Evolutionary conservation across 257 asterid species (phyloP).

Genomic region (Ajuga chamaepitys): DNA sequence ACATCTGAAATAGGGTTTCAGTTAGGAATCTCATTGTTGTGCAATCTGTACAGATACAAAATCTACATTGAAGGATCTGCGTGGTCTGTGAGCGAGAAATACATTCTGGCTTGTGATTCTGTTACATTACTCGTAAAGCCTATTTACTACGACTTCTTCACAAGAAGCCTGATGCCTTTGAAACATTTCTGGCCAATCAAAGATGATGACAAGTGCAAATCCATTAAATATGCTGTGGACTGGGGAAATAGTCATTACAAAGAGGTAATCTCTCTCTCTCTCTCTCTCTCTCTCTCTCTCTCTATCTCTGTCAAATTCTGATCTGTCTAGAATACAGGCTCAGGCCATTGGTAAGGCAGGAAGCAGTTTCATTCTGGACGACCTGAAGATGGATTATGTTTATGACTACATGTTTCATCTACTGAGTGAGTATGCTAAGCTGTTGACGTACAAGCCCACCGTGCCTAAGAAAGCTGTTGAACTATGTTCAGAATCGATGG

Average conservation of each 20-base stretch:
- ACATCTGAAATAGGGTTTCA: neutral
- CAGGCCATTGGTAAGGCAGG: conserved; percentile 60
- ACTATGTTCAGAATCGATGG: conserved; percentile 65
- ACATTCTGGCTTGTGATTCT: conserved; percentile 86
- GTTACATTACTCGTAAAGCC: conserved; percentile 54
- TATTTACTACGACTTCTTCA: conserved; percentile 68
- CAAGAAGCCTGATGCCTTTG: conserved; percentile 72
- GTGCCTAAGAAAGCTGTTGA: conserved; percentile 48
- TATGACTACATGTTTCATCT: conserved; percentile 91
- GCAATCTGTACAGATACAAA: conserved; percentile 46
- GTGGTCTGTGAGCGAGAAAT: conserved; percentile 96
- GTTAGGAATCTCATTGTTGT: neutral
- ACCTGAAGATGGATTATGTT: conserved; percentile 55
- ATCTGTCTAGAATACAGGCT: conserved; percentile 35
- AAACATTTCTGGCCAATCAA: conserved; percentile 87
- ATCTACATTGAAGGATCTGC: conserved; percentile 86
- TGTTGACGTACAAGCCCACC: conserved; percentile 59
- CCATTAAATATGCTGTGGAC: conserved; percentile 75
- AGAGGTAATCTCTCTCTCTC: conserved; percentile 19
- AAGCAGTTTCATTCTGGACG: conserved; percentile 45
- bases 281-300: too few relatives aligned
- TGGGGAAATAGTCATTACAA: conserved; percentile 70
- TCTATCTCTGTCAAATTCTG: neutral
- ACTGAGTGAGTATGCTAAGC: conserved; percentile 56
- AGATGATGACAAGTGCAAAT: conserved; percentile 57